These are phyloP conservation scores for Blastomyces percursus DNA, from an alignment of 2,329 filamentous ascomycete species.

Conservation along the genomic window DNA sequence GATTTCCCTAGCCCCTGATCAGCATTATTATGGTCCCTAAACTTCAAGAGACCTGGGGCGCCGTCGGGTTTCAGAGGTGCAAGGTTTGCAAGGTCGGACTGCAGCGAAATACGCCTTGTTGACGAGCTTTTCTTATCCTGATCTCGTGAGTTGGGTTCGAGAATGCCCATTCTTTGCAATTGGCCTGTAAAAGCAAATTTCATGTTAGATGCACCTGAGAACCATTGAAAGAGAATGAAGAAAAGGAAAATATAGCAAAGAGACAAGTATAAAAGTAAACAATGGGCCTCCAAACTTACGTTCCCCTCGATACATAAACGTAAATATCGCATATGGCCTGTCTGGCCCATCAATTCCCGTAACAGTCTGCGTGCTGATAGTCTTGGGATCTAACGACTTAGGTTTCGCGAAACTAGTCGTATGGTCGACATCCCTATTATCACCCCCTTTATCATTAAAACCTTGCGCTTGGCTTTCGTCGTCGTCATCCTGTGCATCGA, in stretches of 20 bases:
- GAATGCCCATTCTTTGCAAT: constrained; percentile 90
- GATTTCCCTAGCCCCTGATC: constrained; percentile 43
- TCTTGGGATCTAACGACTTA: constrained; percentile 89
- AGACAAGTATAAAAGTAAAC: background rate
- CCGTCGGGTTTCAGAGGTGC: constrained; percentile 76
- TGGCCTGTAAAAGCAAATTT: constrained; percentile 50
- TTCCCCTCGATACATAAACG: constrained; percentile 93
- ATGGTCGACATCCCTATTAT: constrained; percentile 79
- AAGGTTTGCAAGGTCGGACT: constrained; percentile 74
- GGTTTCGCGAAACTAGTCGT: constrained; percentile 97
- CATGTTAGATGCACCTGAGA: constrained; percentile 3
- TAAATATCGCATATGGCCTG: constrained; percentile 92
- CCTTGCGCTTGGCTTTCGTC: constrained; percentile 51
- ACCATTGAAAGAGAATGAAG: background rate
- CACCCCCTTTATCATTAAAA: constrained; percentile 38
- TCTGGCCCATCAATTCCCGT: constrained; percentile 94
- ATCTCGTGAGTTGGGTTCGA: constrained; percentile 53
- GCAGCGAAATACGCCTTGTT: constrained; percentile 68
- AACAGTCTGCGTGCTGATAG: constrained; percentile 98
- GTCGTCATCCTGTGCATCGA: constrained; percentile 91
- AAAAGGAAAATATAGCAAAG: background rate
- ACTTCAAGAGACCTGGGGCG: constrained; percentile 79
- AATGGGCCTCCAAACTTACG: constrained; percentile 48
- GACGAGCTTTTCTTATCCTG: constrained; percentile 49
- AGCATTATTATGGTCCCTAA: constrained; percentile 54